Base-by-base conservation (phyloP, 805 yeast genomes). In the Diddensiella santjacobensis region DNA sequence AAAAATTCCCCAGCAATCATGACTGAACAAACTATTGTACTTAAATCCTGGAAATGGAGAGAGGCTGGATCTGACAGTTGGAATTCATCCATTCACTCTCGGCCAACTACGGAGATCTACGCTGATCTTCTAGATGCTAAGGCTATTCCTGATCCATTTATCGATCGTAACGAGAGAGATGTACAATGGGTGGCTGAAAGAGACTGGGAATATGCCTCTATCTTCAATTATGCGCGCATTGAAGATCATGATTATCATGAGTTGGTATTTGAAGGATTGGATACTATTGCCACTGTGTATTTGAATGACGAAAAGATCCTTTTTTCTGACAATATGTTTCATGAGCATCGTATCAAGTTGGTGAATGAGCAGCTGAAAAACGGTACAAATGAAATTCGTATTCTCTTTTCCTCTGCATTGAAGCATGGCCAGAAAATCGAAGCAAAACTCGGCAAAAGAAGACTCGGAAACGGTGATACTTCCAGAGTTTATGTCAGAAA, bases 161-260 rank as follows among this genome's bases (percentile, higher is more conserved):
- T 63, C 2, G 74, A 73, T 51, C 52, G 56, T 48, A 74, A 75
- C 50, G 79, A 74, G 54, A 55, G 55, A n/a, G 45, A 55, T 8
- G 71, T 72, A 6, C 78, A 73, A 59, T 76, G 79, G 79, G 72
- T 76, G 10, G 76, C 74, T 2, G 71, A 72, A 42, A 53, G 53
- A 4, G 72, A 68, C 42, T 77, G 80, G 80, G 74, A 70, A 47
- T 77, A 76, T 54, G 37, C 31, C 22, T 39, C 65, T 3, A 24
- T 26, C 3, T 58, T 68, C 31, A 26, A 26, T 8, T 18, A 4
- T 5, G 29, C 22, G 3, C 8, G 13, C 11, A 13, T 26, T 26
- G 51, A 55, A 1, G 40, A 44, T 11, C 31, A 24, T 18, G 33
- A 45, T 18, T 17, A 30, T n/a, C 47, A 35, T 5, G 50, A 37